Evolutionary conservation across 768 basidiomycete species (phyloP).

Genomic region (Hygrocybe punicea): DNA sequence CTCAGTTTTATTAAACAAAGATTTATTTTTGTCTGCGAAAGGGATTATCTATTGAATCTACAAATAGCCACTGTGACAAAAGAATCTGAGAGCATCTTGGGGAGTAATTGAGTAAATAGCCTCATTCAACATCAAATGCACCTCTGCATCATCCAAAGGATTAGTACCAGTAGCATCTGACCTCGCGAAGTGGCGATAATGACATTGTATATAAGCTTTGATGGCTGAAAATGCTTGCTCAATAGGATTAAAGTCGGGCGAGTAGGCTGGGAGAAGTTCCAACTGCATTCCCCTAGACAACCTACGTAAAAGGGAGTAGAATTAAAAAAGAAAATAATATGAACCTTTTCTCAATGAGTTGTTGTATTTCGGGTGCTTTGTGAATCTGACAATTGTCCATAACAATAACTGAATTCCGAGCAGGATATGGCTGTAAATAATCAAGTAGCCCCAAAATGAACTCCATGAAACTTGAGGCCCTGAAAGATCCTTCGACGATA

Average conservation of each 20-base stretch:
- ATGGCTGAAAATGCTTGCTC: slow-evolving; percentile 29
- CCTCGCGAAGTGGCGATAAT: slow-evolving; percentile 3
- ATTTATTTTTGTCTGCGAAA: no score
- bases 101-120: slow-evolving; percentile 18
- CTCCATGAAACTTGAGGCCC: not conserved
- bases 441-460: slow-evolving; percentile 17
- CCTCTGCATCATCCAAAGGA: slow-evolving; percentile 7
- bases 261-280: slow-evolving; percentile 33
- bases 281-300: slow-evolving; percentile 16
- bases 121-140: slow-evolving; percentile 17
- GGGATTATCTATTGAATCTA: not conserved
- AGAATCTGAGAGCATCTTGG: slow-evolving; percentile 6
- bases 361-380: slow-evolving; percentile 31
- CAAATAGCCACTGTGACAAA: not conserved
- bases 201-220: slow-evolving; percentile 12
- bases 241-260: slow-evolving; percentile 35
- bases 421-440: slow-evolving; percentile 32
- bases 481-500: not conserved
- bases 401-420: slow-evolving; percentile 22
- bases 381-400: slow-evolving; percentile 33
- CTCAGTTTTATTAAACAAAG: no score
- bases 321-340: no score
- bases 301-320: no score
- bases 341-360: slow-evolving; percentile 26
- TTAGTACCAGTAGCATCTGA: slow-evolving; percentile 4